Evolutionary conservation across 129 eudicot species (phyloP).

Genomic region (Helianthus annuus): HanXRQr2.0-SUNRISE NC_035437.2:126449330-126449829

Average conservation of each 20-base stretch:
- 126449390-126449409: too few relatives aligned
- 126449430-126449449: not conserved
- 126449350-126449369: not conserved
- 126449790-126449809: not conserved
- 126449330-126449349: conserved; percentile 2
- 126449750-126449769: not conserved
- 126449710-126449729: not conserved
- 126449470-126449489: not conserved
- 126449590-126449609: not conserved
- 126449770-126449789: not conserved
- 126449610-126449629: not conserved
- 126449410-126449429: not conserved
- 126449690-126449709: not conserved
- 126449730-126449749: conserved; percentile 7
- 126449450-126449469: not conserved
- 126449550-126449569: not conserved
- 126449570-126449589: not conserved
- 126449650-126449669: not conserved
- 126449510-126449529: not conserved
- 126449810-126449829: not conserved
- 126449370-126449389: too few relatives aligned
- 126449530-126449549: not conserved
- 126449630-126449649: not conserved
- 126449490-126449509: not conserved
- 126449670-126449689: not conserved